Base-by-base conservation (phyloP, 306 rosid species). In the Arachis hypogaea region DNA sequence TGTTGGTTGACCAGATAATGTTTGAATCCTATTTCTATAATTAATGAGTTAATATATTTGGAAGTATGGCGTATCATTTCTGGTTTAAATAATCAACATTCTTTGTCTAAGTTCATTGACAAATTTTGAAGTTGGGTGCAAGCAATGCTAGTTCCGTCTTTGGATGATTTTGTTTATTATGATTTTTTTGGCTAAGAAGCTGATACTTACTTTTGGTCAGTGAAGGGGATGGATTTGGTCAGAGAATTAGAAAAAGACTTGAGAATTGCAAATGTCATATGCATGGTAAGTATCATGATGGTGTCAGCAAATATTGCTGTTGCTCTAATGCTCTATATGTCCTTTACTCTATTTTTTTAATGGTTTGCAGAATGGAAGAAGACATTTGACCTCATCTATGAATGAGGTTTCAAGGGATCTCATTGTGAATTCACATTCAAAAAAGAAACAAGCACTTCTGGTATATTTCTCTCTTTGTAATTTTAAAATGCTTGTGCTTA, bases 201-300 rank as follows among this genome's bases (percentile, higher is more conserved):
- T 84, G 92, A 87, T 82, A 87, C 82, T 83, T 87, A 70, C 93
- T 95, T 94, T 95, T 90, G 97, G 89, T 78, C 99, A 95, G 99
- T 92, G 97, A 95, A 95, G 98, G 99, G 99, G 91, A 95, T 95
- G 99, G 77, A 92, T 92, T 90, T 95, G 87, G 98, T 95, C 77
- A 82, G 98, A 79, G 99, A 95, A 82, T 81, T 95, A 87, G 99
- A 95, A 82, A 92, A 87, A 80, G 99, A 95, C 86, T 85, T 95
- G 71, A 87, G 96, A 85, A 85, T 92, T 88, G 98, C 99, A 66
- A 95, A 92, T 62, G 96, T 95, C 83, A 95, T 95, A 80, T 95
- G 99, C 79, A 92, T 86, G 98, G 99, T 95, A 84, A 82, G 86
- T 66, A 63, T 79, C 73, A 22, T 43, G 28, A 50, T 64, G 76